Evolutionary conservation across 805 yeast species (phyloP).

Genomic region (Suhomyces faveliae): DNA sequence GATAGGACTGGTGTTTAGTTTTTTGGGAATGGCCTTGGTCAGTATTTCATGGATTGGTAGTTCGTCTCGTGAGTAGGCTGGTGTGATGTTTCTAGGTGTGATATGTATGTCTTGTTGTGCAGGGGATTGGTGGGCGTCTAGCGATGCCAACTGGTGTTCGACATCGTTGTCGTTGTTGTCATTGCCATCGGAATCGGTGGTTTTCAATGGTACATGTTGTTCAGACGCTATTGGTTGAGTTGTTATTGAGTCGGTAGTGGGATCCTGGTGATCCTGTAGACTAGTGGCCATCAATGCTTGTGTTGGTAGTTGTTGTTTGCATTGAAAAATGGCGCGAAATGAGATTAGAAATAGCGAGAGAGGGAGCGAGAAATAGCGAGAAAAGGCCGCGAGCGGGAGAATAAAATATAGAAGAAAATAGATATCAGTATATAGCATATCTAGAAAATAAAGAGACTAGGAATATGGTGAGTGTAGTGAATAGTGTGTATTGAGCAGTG

Average conservation of each 20-base stretch:
- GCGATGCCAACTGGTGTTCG: not conserved
- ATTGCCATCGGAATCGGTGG: not conserved
- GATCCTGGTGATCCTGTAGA: not conserved
- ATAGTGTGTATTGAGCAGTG: no score
- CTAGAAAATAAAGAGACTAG: no score
- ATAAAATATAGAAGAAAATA: no score
- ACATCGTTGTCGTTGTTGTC: not conserved
- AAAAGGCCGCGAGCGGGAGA: no score
- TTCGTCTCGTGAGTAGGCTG: not conserved
- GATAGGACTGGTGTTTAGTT: constrained; percentile 15
- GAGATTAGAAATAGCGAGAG: no score
- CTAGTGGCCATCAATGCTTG: not conserved
- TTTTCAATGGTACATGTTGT: not conserved
- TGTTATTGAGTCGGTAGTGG: no score
- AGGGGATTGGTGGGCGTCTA: not conserved
- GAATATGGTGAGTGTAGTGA: no score
- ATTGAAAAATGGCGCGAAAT: no score
- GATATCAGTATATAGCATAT: no score
- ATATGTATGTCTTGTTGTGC: not conserved
- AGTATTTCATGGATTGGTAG: not conserved
- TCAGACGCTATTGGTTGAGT: not conserved
- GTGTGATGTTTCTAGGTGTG: not conserved
- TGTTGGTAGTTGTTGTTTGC: not conserved
- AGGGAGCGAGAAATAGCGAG: no score
- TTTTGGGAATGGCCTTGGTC: not conserved